These are phyloP conservation scores for Dioscorea cayenensis DNA, from an alignment of 116 monocot species.

Conservation along the genomic window DNA sequence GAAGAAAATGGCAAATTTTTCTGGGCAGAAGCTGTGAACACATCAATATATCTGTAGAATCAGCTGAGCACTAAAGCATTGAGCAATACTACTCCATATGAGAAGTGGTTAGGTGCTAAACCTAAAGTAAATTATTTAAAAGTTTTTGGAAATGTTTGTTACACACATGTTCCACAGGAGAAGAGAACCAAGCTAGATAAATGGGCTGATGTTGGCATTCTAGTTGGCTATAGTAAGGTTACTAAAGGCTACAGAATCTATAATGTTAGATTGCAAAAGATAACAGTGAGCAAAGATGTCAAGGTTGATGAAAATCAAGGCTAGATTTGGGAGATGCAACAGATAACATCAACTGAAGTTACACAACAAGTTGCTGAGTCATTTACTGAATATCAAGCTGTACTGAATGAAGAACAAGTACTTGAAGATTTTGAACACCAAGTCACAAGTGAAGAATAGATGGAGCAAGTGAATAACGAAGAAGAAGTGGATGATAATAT, in stretches of 20 bases:
- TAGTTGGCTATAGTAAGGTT: background rate
- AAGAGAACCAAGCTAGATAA: background rate
- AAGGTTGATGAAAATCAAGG: no score
- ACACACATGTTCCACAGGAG: background rate
- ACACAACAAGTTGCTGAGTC: no score
- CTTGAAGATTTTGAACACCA: no score
- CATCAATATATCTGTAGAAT: background rate
- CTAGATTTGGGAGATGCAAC: no score
- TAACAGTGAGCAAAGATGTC: no score
- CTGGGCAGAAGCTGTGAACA: constrained; percentile 9
- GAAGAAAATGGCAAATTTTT: background rate
- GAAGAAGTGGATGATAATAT: no score
- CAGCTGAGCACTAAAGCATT: background rate
- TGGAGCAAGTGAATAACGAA: no score
- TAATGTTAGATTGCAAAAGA: background rate
- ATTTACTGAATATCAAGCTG: no score
- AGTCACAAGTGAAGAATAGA: no score
- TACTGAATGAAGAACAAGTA: no score
- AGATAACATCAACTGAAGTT: no score
- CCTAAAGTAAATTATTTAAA: background rate
- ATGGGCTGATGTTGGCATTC: background rate
- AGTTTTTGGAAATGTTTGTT: background rate
- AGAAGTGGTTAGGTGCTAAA: background rate
- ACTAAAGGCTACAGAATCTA: background rate
- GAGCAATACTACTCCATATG: background rate